These are phyloP conservation scores for Suillus plorans DNA, from an alignment of 768 basidiomycete genomes.

Conservation along the genomic window DNA sequence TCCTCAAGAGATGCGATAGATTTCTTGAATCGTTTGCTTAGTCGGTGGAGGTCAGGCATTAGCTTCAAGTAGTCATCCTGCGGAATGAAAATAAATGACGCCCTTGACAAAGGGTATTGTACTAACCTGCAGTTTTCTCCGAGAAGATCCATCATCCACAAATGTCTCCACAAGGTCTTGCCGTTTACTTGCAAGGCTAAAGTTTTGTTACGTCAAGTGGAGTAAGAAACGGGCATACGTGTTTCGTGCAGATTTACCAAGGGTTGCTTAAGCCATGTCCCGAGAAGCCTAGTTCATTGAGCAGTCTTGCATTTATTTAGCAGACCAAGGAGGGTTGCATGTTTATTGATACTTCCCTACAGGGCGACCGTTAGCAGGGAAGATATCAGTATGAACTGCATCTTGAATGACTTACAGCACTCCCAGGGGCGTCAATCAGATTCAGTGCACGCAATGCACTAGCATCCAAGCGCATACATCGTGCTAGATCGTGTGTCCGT, in stretches of 20 bases:
- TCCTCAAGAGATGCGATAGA: constrained; percentile 85
- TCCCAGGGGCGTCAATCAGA: too few relatives aligned
- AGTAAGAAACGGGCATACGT: constrained; percentile 49
- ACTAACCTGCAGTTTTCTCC: constrained; percentile 70
- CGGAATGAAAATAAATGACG: constrained; percentile 7
- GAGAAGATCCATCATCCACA: constrained; percentile 70
- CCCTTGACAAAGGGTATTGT: neutral
- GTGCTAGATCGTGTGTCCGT: too few relatives aligned
- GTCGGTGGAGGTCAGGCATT: constrained; percentile 92
- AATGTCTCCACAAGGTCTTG: constrained; percentile 89
- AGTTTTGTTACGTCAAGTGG: neutral
- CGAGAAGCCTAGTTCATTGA: too few relatives aligned
- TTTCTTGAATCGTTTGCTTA: constrained; percentile 90
- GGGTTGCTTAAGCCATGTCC: too few relatives aligned
- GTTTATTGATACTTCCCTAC: constrained; percentile 67
- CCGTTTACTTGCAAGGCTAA: constrained; percentile 58
- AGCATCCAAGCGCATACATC: too few relatives aligned
- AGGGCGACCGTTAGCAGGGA: constrained; percentile 8
- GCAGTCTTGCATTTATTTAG: too few relatives aligned
- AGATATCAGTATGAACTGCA: neutral
- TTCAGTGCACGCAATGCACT: too few relatives aligned
- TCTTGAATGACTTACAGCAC: neutral
- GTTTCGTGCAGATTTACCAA: too few relatives aligned
- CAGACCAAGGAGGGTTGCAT: constrained; percentile 83
- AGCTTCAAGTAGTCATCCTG: constrained; percentile 85